phyloP scores from a whole-genome alignment of 106 monocot genomes.

The Acorus gramineus region DNA sequence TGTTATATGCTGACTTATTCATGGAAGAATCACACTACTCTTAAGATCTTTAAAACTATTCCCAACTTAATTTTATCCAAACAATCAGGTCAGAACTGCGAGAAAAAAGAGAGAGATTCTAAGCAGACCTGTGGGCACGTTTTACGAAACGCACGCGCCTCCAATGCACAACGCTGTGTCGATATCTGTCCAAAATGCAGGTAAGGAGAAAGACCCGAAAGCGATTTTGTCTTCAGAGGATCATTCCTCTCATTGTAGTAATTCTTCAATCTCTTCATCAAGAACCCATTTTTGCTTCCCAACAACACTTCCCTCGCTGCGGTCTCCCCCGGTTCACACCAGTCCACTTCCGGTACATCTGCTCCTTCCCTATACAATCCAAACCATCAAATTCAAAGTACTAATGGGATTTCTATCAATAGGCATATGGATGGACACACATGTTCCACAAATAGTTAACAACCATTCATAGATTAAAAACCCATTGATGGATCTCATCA shows the following conservation, averaged over 20 bases:
- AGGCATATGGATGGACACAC: too few relatives aligned
- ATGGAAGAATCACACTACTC: too few relatives aligned
- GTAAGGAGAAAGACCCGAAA: conserved; percentile 85
- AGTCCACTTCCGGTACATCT: conserved; percentile 65
- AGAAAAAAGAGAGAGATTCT: neutral
- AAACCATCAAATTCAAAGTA: neutral
- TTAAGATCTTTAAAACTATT: too few relatives aligned
- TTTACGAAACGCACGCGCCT: conserved; percentile 43
- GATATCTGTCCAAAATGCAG: conserved; percentile 94
- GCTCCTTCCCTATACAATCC: conserved; percentile 41
- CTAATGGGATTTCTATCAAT: too few relatives aligned
- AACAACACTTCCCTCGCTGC: conserved; percentile 72
- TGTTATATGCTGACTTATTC: too few relatives aligned
- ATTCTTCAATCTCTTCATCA: conserved; percentile 63
- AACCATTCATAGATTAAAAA: too few relatives aligned
- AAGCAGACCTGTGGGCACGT: conserved; percentile 45
- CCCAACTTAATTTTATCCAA: neutral
- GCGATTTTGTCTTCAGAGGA: conserved; percentile 49
- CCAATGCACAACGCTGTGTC: conserved; percentile 74
- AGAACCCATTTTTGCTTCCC: conserved; percentile 65
- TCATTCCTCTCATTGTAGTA: conserved; percentile 67
- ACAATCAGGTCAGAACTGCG: neutral
- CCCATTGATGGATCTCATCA: too few relatives aligned
- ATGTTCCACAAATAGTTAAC: too few relatives aligned
- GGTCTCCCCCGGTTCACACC: conserved; percentile 87